These are phyloP conservation scores for Coniochaeta pulveracea DNA, from an alignment of 2,329 filamentous ascomycete species.

Conservation along the genomic window DNA sequence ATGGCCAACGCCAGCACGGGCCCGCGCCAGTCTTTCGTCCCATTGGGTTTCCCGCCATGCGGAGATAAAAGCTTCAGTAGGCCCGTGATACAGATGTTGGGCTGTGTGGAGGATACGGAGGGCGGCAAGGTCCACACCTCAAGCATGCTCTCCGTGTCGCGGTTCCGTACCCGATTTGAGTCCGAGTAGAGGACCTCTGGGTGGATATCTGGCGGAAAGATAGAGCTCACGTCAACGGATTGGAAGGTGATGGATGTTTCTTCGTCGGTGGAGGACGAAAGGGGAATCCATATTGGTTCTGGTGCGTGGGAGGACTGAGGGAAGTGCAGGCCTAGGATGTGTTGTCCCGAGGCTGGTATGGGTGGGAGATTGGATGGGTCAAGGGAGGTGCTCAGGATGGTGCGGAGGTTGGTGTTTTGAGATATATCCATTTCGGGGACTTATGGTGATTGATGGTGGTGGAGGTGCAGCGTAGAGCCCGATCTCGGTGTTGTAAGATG, in stretches of 20 bases:
- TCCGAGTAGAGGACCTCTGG: constrained; percentile 3
- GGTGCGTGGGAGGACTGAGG: background rate
- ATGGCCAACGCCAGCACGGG: constrained; percentile 7
- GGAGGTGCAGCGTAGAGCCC: too few relatives aligned
- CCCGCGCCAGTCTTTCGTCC: constrained; percentile 3
- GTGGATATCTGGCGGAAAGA: background rate
- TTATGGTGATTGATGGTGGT: too few relatives aligned
- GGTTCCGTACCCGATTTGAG: constrained; percentile 4
- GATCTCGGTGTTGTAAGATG: too few relatives aligned
- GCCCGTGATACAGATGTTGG: too few relatives aligned
- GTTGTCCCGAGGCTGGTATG: background rate
- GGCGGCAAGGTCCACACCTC: constrained; percentile 5
- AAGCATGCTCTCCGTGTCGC: constrained; percentile 6
- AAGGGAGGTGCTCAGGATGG: background rate
- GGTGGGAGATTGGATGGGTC: background rate
- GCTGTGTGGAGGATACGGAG: too few relatives aligned
- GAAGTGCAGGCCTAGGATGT: constrained; percentile 2
- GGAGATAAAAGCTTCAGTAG: too few relatives aligned
- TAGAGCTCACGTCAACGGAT: background rate
- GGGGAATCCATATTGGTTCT: background rate
- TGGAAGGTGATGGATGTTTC: constrained; percentile 3
- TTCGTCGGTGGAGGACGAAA: background rate
- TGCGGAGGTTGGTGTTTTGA: too few relatives aligned
- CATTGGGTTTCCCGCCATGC: too few relatives aligned
- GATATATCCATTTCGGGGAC: too few relatives aligned